phyloP scores from a whole-genome alignment of 1,284 basidiomycete species.

The Leccinum variabile region DNA sequence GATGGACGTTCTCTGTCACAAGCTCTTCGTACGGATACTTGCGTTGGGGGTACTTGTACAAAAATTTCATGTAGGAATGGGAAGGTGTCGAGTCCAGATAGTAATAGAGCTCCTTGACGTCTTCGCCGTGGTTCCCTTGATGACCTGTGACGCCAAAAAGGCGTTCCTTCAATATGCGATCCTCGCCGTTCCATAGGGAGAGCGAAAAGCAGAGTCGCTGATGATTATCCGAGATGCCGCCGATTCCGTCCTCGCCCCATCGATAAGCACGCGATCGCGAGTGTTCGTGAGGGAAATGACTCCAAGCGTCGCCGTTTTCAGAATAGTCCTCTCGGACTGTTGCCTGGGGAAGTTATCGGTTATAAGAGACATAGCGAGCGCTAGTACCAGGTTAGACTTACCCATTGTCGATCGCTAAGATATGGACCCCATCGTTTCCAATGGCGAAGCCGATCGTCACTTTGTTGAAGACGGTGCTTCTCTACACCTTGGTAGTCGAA shows the following conservation, averaged over 20 bases:
- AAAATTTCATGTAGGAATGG: constrained; percentile 99
- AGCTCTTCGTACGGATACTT: constrained; percentile 93
- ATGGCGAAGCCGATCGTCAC: constrained; percentile 67
- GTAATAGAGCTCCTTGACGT: constrained; percentile 98
- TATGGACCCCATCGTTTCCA: constrained; percentile 99
- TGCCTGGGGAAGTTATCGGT: constrained; percentile 53
- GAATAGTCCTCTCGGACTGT: constrained; percentile 99
- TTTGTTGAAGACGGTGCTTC: constrained; percentile 70
- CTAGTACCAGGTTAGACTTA: constrained; percentile 37
- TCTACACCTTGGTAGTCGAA: constrained; percentile 66
- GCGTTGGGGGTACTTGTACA: constrained; percentile 97
- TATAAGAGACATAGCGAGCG: background rate
- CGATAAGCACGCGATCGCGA: constrained; percentile 93
- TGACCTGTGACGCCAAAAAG: constrained; percentile 94
- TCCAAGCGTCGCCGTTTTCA: constrained; percentile 95
- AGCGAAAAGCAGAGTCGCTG: constrained; percentile 89
- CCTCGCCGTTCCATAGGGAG: constrained; percentile 93
- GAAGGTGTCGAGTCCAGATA: constrained; percentile 98
- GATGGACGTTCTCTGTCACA: constrained; percentile 79
- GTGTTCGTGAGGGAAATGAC: constrained; percentile 95
- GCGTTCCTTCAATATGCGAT: constrained; percentile 95
- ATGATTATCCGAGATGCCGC: constrained; percentile 95
- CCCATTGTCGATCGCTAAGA: constrained; percentile 97
- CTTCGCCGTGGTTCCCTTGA: constrained; percentile 98
- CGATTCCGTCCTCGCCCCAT: constrained; percentile 98